A percentile compares a stretch with the other conserved stretches of the same genome.
Conservation (phyloP, 2,329 filamentous ascomycete species). For the Capronia epimyces region DNA sequence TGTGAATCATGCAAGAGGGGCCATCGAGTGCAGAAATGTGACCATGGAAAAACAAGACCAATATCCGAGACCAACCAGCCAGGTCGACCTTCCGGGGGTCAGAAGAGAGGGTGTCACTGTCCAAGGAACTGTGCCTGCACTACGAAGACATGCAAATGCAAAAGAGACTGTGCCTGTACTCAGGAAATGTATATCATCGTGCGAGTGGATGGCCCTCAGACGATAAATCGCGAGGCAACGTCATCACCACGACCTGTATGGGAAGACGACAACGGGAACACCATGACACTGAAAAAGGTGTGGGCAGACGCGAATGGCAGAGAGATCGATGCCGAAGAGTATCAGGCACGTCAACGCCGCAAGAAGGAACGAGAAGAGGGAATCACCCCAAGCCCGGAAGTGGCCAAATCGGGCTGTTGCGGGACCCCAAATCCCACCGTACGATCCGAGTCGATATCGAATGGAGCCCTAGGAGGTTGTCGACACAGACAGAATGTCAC, state of each 20-base stretch:
- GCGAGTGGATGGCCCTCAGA: slow-evolving; percentile 14
- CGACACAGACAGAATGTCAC: slow-evolving; percentile 24
- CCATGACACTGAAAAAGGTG: slow-evolving; percentile 25
- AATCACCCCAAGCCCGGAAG: not conserved
- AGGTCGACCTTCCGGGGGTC: slow-evolving; percentile 25
- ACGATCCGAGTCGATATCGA: slow-evolving; percentile 9
- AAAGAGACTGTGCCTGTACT: slow-evolving; percentile 24
- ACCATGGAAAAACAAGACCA: slow-evolving; percentile 26
- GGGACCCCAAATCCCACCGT: slow-evolving; percentile 12
- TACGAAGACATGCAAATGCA: slow-evolving; percentile 27
- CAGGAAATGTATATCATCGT: slow-evolving; percentile 26
- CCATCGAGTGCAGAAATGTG: slow-evolving; percentile 28
- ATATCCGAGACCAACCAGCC: slow-evolving; percentile 27
- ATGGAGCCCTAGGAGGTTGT: slow-evolving; percentile 17
- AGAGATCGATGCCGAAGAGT: slow-evolving; percentile 22
- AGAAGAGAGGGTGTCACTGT: slow-evolving; percentile 27
- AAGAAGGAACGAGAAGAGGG: slow-evolving; percentile 23
- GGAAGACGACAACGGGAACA: slow-evolving; percentile 25
- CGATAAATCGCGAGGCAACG: slow-evolving; percentile 18
- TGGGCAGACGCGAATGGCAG: slow-evolving; percentile 27
- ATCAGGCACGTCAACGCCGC: slow-evolving; percentile 17
- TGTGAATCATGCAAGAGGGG: slow-evolving; percentile 28
- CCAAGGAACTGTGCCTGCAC: slow-evolving; percentile 26
- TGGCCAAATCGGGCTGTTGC: slow-evolving; percentile 18
- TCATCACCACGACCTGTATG: slow-evolving; percentile 23